Evolutionary conservation across 768 basidiomycete species (phyloP).

Genomic region (Russula sp.): DNA sequence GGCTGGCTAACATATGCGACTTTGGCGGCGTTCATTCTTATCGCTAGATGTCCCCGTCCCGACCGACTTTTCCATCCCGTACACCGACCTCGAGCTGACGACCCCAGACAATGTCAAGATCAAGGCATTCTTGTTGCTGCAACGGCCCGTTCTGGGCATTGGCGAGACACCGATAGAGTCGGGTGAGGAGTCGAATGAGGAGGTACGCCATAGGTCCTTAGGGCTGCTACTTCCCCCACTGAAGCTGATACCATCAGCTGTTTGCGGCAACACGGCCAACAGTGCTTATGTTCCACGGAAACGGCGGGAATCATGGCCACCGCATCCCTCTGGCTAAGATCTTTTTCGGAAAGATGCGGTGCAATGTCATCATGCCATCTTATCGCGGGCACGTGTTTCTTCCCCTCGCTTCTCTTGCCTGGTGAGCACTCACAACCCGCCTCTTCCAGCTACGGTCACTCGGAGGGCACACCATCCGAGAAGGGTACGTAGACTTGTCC

Average conservation of each 20-base stretch:
- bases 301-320: conserved; percentile 83
- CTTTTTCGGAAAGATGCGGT: conserved; percentile 77
- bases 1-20: neutral
- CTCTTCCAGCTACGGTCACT: conserved; percentile 68
- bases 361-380: conserved; percentile 91
- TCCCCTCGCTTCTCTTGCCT: too few relatives aligned
- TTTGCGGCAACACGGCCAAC: conserved; percentile 62
- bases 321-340: conserved; percentile 81
- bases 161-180: conserved; percentile 26
- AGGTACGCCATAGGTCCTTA: conserved; percentile 36
- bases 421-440: neutral
- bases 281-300: conserved; percentile 90
- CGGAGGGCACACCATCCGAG: conserved; percentile 83
- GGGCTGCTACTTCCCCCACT: neutral
- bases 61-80: conserved; percentile 61
- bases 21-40: neutral
- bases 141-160: conserved; percentile 43
- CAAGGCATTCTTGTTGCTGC: conserved; percentile 71
- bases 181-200: conserved; percentile 45
- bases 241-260: conserved; percentile 24
- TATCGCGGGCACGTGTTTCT: conserved; percentile 70
- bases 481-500: conserved; percentile 44
- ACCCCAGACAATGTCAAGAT: conserved; percentile 70
- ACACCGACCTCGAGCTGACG: conserved; percentile 64
- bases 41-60: conserved; percentile 65